Evolutionary conservation across 805 yeast species (phyloP), one percentile per base, ranked within the genome.

Genomic region (Cyberlindnera xishuangbannaensis): DNA sequence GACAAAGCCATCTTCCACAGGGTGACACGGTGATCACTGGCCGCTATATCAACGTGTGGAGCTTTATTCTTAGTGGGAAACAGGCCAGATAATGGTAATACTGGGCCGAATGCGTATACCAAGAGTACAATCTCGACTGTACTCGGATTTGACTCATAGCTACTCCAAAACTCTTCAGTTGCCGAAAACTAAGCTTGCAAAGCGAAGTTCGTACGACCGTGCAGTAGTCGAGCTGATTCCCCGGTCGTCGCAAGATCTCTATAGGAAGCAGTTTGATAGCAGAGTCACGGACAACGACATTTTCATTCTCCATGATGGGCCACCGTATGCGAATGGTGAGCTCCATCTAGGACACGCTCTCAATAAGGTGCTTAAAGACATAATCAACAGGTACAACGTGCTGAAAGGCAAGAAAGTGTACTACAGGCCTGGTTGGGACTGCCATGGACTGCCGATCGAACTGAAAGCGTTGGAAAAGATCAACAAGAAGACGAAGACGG

Each of bases 371-470:
- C 58, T 86, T 35, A 92, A 92, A 56, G 99, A 92, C 57, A 76
- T 92, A 28, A 74, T 90, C 28, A 73, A 75, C 42, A 65, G 99
- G 32, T 79, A 64, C 45, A 77, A 85, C 50, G 61, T 88, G 17
- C 54, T 78, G 15, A 57, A 65, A 24, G 83, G 86, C 12, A 68
- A 76, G 39, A 67, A 69, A 30, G 76, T 92, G 4, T 66, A 70
- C 33, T 92, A 84, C 50, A 68, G 69, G 26, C 96, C 97, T 1
- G 99, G 99, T 1, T 92, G 98, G 97, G 99, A 92, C 56, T 92
- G 98, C 53, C 99, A 92, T 61, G 99, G 99, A 0, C 64, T 92
- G 24, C 99, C 99, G 1, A 92, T 92, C 42, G 99, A 92, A 57
- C 65, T 85, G 53, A 88, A 87, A 48, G 95, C 95, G 0, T 57